Base-by-base conservation (phyloP, 192 early-diverging fungal species). In the Backusella psychrophila region DNA sequence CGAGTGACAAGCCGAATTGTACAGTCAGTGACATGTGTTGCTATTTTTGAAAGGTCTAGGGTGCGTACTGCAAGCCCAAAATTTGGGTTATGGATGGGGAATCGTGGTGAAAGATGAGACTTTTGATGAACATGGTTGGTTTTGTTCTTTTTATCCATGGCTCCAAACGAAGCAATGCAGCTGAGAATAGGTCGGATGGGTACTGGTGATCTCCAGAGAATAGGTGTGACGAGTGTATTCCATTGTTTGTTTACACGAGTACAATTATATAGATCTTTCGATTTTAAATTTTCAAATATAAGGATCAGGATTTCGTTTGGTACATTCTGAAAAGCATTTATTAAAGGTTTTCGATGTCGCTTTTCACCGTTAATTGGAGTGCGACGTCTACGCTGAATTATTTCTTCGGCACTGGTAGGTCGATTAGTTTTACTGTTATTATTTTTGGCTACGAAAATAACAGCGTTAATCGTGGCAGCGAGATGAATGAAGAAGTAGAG, bases 1-100 rank as follows among this genome's bases (percentile, higher is more conserved):
- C 76, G 59, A 6, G 80, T 6, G n/a, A 86, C 78, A n/a, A 81
- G 75, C 15, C 71, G 38, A 7, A 86, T 35, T 7, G 82, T 78
- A 42, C 74, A 72, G 65, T 84, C 80, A 8, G 80, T 80, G n/a
- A 86, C 70, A 75, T 73, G 76, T 53, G 65, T 11, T 35, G 67
- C 77, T 14, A 63, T 38, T 23, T 21, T 23, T 6, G 72, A 66
- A 7, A 78, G 72, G 35, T 66, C 71, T 15, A 78, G 65, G 23
- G 17, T 68, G 19, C 52, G 63, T 14, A 78, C 49, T 26, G 65
- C 56, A 26, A 63, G 23, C 26, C 70, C 76, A 52, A 66, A 77
- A 6, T 44, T 63, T 41, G 76, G 35, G 3, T 44, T 53, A 36
- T 77, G 41, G 6, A 77, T 66, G 19, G 74, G 74, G n/a, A 75